Evolutionary conservation across 352 stramenopile genomes (phyloP), one percentile per base, ranked within the genome.

Genomic region (Globisporangium recalcitrans): DNA sequence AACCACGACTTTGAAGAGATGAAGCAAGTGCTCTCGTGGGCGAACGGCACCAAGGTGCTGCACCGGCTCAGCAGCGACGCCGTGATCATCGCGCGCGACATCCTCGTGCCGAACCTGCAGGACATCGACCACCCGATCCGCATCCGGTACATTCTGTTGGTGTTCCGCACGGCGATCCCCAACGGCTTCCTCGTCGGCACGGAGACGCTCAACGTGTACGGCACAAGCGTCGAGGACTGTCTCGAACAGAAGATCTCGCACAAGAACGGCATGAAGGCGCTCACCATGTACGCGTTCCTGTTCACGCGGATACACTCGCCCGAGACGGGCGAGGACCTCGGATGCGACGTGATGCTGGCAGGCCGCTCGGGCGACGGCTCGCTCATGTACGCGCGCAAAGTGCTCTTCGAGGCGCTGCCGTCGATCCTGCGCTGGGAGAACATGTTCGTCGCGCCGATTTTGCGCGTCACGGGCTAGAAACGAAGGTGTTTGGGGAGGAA

Each of bases 381-480:
- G 52, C 49, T 73, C 2, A 66, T 47, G 22, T 78, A 73, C 63
- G 68, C 70, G 52, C 70, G 67, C 63, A 78, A 72, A 42, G 60
- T 78, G 44, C 57, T 78, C 14, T 67, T 67, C 19, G 73, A 81
- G 46, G 67, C 68, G 14, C 65, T 78, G 3, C 68, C 68, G 47
- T 73, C 70, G n/a, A 71, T 74, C 40, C 56, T 80, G 62, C 67
- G 73, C 22, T 80, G 70, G 73, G 70, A 80, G 40, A 70, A 76
- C 46, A 69, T 54, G 9, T 75, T 70, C 54, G 68, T 75, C 19
- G 71, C 61, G 27, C 68, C 68, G 21, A 77, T 77, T 44, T 44
- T 75, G 54, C 65, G 71, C 60, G 40, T 78, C 53, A 59, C 51
- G n/a, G 59, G 34, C 29, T 58, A 44, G 52, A 26, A 24, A 24